Base-by-base conservation (phyloP, 371 early-diverging fungal genomes). In the Mortierella sp. region DNA sequence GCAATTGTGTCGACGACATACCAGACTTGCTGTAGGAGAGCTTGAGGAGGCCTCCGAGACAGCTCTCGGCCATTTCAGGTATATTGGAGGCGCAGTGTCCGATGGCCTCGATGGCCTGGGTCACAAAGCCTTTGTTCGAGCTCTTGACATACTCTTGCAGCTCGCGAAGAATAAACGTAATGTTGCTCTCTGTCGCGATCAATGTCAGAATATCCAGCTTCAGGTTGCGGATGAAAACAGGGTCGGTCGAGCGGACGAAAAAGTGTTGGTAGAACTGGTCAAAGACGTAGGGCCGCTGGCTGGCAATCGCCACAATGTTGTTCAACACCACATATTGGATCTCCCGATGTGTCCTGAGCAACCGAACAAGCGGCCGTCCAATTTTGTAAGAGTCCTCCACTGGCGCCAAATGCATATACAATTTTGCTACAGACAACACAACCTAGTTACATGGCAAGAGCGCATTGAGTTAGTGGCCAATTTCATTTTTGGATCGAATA, bases 131-230 rank as follows among this genome's bases (percentile, higher is more conserved):
- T 65, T 91, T 90, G 82, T 95, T 91, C 41, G 92, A 88, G 67
- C 92, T 92, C 68, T 92, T 90, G 63, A 93, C 90, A 79, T 94
- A 94, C 83, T 93, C 94, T 90, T 94, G 80, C 45, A 74, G 86
- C 69, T 77, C 82, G 0, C 82, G 74, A 39, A 82, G 48, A 29
- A 82, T 74, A 48, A 88, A 88, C 31, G 86, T 86, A 26, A 91
- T 90, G 85, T 93, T 94, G 50, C 79, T 77, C 71, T 92, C 91
- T 3, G 87, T 88, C 3, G 90, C 94, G 29, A 96, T 86, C 34
- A 88, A 80, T 8, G 93, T 93, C 77, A 98, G 73, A 31, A 98
- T 95, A 37, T 95, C 94, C 65, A 98, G 86, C 83, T 98, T 97
- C 64, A 94, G 84, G 69, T 94, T 90, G 45, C 95, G 92, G 65